A percentile compares a stretch with the other conserved stretches of the same genome.
Evolutionary conservation across 2,329 filamentous ascomycete genomes (phyloP).

Genomic region (Fusarium illudens): DNA sequence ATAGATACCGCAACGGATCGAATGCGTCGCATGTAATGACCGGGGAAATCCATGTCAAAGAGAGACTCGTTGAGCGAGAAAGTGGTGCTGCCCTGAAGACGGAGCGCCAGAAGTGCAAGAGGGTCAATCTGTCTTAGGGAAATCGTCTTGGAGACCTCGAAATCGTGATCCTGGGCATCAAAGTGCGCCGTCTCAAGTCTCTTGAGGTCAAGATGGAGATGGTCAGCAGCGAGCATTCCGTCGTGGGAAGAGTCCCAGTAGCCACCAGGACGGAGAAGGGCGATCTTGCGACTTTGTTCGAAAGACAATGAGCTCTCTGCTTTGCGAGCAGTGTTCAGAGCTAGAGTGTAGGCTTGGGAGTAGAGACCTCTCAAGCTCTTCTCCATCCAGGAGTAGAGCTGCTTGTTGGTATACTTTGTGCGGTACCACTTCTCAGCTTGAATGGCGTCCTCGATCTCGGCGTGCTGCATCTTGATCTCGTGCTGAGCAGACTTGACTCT

Average conservation of each 20-base stretch:
- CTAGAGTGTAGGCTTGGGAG: neutral
- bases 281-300: neutral
- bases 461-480: neutral
- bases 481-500: neutral
- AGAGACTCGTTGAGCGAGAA: conserved; percentile 40
- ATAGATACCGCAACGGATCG: conserved; percentile 46
- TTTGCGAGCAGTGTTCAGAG: neutral
- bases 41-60: conserved; percentile 52
- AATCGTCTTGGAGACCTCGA: conserved; percentile 8
- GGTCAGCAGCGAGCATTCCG: neutral
- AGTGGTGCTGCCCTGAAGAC: neutral
- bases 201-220: conserved; percentile 1
- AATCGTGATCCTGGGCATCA: conserved; percentile 3
- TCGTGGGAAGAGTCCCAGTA: neutral
- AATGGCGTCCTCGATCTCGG: neutral
- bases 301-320: neutral
- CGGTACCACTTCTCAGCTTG: conserved; percentile 1
- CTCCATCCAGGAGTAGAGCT: neutral
- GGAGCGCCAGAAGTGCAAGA: neutral
- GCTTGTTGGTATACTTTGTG: conserved; percentile 9
- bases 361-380: neutral
- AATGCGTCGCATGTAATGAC: conserved; percentile 51
- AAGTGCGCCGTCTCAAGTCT: conserved; percentile 3
- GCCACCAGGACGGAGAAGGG: neutral
- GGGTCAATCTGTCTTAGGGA: conserved; percentile 5